Base-by-base conservation (phyloP, 208 protist species). In the Crithidia brevicula region DNA sequence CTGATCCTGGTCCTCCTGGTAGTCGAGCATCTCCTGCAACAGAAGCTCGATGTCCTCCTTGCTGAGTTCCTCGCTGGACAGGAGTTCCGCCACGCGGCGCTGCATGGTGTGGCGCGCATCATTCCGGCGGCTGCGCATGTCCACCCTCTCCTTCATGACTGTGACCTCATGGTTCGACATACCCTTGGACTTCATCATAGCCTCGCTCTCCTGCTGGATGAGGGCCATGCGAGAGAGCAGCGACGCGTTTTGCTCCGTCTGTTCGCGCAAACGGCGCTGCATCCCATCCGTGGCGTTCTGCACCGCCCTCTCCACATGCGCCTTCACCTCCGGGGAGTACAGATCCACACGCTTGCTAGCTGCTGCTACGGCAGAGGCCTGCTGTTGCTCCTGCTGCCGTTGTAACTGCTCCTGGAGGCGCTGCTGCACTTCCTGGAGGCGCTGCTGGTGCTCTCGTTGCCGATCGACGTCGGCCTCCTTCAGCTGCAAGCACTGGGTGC, bases 11-110 rank as follows among this genome's bases (percentile, higher is more conserved):
- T 78, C 70, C 47, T 94, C 85, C 75, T 94, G 89, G 31, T 86
- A 86, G 69, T 94, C 85, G 0, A 91, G 71, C 72, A 92, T 86
- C 60, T 86, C 74, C 53, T 85, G 70, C 62, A 94, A 73, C 38
- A 92, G 67, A 40, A 70, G 20, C 52, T 85, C 75, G 51, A 92
- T 78, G 45, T 86, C 82, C 23, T 72, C 65, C 57, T 85, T 85
- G 52, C 49, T 86, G 18, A 88, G 43, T 47, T 56, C 73, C 3
- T 62, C 66, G 46, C 59, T 76, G 40, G 33, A 60, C 25, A 90
- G 59, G 33, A 94, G 65, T 11, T 79, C 53, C 16, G 79, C 75
- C 49, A 90, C 68, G 31, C 81, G 85, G n/a, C 71, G 68, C 66
- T 92, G 81, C 63, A 92, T 79, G 23, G 59, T 60, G 28, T 77